Base-by-base conservation (phyloP, 2,329 filamentous ascomycete genomes). In the Emmonsiellopsis sp. region DNA sequence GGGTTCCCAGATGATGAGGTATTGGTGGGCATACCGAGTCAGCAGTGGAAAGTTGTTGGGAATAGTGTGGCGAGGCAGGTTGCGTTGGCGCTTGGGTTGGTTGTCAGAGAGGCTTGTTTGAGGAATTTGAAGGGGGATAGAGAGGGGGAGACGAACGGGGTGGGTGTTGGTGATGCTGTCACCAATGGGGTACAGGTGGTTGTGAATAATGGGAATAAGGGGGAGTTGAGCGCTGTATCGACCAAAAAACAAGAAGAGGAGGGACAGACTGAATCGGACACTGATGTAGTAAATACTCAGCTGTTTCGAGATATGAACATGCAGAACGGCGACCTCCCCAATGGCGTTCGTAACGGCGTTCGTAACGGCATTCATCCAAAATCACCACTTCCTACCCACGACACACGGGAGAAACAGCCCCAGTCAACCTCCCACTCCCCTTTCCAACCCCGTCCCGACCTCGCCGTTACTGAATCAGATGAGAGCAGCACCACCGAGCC, bases 31-130 rank as follows among this genome's bases (percentile, higher is more conserved):
- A 62, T 52, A 0, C 65, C 76, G 0, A 8, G 38, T 0, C 71
- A 82, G 1, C 84, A 88, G 62, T 83, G 80, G 71, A 79, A 76
- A 52, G 80, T 88, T 16, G 74, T 91, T 0, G 89, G 89, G 0
- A 94, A 94, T 65, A 87, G 84, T 31, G 88, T 94, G 0, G 81
- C 87, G 2, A 73, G 87, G 7, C 79, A 81, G 26, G 79, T 88
- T 1, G 80, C 86, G 0, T 67, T 89, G 15, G 81, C 82, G 0
- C 65, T 90, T 1, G 88, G 88, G 0, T 62, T 87, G 4, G 73
- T 76, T 8, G 70, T 90, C 10, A 73, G 84, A 7, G 77, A 84
- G 56, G 84, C 84, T 0, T 82, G 71, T 72, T 42, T 58, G 5
- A 32, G 46, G 45, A 55, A 55, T 47, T 38, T 26, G 20, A 26